Conservation (phyloP, 805 yeast genomes). For the Ogataea haglerorum region DNA sequence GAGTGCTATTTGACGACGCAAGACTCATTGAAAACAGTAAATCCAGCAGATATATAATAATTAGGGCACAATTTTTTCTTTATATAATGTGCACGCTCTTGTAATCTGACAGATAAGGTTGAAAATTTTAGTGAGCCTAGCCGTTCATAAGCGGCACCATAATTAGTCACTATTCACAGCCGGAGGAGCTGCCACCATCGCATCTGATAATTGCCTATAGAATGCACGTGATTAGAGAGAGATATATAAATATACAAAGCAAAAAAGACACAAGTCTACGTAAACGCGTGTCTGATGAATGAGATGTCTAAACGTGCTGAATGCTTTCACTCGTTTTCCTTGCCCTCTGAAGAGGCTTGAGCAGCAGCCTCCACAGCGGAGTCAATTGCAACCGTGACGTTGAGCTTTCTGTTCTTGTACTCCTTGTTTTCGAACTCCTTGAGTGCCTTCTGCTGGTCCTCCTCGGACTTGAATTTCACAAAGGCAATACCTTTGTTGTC, state of each 20-base stretch:
- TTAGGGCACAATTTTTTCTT: neutral
- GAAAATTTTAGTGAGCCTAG: neutral
- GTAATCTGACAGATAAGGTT: neutral
- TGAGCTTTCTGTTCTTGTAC: conserved; percentile 61
- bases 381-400: conserved; percentile 73
- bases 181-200: neutral
- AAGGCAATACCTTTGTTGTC: conserved; percentile 66
- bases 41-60: neutral
- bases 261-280: neutral
- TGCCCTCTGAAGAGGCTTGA: conserved; percentile 7
- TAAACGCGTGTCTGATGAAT: conserved; percentile 1
- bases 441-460: conserved; percentile 47
- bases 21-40: conserved; percentile 1
- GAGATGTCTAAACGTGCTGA: conserved; percentile 4
- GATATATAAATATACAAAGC: conserved; percentile 12
- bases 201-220: too few species aligned
- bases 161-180: neutral
- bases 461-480: conserved; percentile 48
- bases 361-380: conserved; percentile 31
- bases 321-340: conserved; percentile 10
- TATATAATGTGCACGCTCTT: neutral
- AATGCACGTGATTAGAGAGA: conserved; percentile 9
- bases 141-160: neutral
- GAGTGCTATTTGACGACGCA: conserved; percentile 4
- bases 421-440: conserved; percentile 63